Conservation (phyloP, 805 yeast species). For the Barnettozyma populi region DNA sequence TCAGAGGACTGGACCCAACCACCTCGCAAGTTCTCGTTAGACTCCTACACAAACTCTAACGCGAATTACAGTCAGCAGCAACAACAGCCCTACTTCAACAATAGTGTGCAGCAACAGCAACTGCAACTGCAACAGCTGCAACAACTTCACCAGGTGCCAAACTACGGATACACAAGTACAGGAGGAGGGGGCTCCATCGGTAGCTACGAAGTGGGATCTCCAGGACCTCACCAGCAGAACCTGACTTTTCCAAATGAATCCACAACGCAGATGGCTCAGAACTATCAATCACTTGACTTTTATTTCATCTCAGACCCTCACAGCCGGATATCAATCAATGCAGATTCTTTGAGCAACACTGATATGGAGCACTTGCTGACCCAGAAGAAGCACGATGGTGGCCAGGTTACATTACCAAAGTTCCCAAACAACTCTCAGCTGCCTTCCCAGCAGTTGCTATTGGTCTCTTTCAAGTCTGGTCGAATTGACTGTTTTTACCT, state of each 20-base stretch:
- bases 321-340: conserved; percentile 19
- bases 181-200: background rate
- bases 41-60: conserved; percentile 11
- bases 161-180: conserved; percentile 1
- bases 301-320: conserved; percentile 23
- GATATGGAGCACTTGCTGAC: conserved; percentile 9
- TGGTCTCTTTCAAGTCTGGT: conserved; percentile 75
- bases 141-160: conserved; percentile 3
- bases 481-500: conserved; percentile 72
- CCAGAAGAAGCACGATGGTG: conserved; percentile 9
- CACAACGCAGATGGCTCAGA: conserved; percentile 11
- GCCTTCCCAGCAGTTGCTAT: conserved; percentile 37
- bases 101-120: background rate
- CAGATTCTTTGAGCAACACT: conserved; percentile 6
- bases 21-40: conserved; percentile 17
- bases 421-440: conserved; percentile 19
- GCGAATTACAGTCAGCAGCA: conserved; percentile 3
- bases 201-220: background rate
- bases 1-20: conserved; percentile 5
- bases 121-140: conserved; percentile 2
- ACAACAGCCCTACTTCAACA: conserved; percentile 4
- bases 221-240: background rate
- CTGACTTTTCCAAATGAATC: conserved; percentile 14
- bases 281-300: conserved; percentile 19
- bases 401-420: conserved; percentile 15